Base-by-base conservation (phyloP, 768 basidiomycete genomes). In the Chalciporus piperatus region DNA sequence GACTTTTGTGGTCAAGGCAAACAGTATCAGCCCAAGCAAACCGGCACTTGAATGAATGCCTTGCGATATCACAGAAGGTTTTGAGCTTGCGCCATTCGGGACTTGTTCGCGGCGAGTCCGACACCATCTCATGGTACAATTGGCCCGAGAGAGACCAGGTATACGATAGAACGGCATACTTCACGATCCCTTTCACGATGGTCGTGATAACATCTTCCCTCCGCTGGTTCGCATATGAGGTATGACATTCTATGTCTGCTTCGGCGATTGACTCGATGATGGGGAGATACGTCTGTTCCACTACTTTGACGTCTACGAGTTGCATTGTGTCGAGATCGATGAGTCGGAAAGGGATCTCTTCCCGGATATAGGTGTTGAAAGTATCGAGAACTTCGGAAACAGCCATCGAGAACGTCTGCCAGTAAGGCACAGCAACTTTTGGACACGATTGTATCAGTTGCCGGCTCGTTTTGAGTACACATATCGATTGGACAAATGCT, bases 171-270 rank as follows among this genome's bases (percentile, higher is more conserved):
- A 58, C 33, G 20, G 61, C 62, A 1, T 62, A 62, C 47, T 64
- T 62, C 16, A 64, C 44, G 49, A 57, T 45, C 10, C 59, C 47
- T 12, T 51, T 64, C 10, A 63, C 62, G 1, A 63, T 64, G 19
- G 35, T 45, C 27, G 45, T 41, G 23, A 64, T 59, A 13, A 64
- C 61, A 5, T 61, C 59, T 35, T 58, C 56, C 32, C 59, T 50
- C 39, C 62, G 53, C 22, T 63, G 61, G 27, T 64, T 61, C 13
- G 56, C 55, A n/a, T 63, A 55, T 20, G 62, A 58, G 0, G 61
- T 55, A 13, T 64, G 61, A 22, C 45, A 56, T 17, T 55, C 53
- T 16, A 64, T 61, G 23, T 63, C 61, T 8, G 19, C 42, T 47
- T 63, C 61, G 22, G 27, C n/a, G n/a, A 63, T 55, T 4, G 53